phyloP scores from a whole-genome alignment of 768 basidiomycete species.

The Coprinopsis cinerea region DNA sequence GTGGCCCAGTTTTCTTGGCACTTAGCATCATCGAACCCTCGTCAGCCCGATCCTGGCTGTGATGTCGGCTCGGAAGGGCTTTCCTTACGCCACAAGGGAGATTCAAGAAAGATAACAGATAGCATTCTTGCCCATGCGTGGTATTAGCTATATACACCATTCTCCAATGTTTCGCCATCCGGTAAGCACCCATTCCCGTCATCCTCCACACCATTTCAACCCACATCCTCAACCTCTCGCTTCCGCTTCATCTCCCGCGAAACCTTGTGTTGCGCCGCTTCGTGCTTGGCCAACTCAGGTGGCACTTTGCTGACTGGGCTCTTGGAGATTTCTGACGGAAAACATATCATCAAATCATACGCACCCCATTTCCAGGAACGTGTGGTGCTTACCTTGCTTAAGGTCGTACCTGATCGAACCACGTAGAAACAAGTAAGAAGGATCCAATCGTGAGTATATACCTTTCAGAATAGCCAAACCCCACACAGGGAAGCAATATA shows the following conservation, averaged over 20 bases:
- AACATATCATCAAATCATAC: constrained; percentile 8
- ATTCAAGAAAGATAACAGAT: not conserved
- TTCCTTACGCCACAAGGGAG: not conserved
- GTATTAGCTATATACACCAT: too few relatives aligned
- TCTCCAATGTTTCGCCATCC: not conserved
- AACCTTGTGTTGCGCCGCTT: constrained; percentile 85
- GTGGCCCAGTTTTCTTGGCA: not conserved
- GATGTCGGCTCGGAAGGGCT: constrained; percentile 1
- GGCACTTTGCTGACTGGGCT: constrained; percentile 90
- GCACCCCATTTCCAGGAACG: not conserved
- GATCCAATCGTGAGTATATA: constrained; percentile 8
- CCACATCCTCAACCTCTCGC: constrained; percentile 76
- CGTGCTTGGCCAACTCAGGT: constrained; percentile 83
- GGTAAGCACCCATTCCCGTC: not conserved
- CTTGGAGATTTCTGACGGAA: constrained; percentile 77
- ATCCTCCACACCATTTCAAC: constrained; percentile 20
- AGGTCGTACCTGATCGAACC: constrained; percentile 75
- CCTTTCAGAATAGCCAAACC: too few relatives aligned
- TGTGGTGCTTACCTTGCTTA: constrained; percentile 68
- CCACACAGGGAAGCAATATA: constrained; percentile 19
- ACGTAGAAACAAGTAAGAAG: constrained; percentile 13
- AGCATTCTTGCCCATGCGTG: not conserved
- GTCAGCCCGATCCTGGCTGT: not conserved
- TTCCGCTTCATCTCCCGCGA: constrained; percentile 95
- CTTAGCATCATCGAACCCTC: not conserved